Percentiles rank a stretch among this genome's conserved stretches.
These are phyloP conservation scores for Leucosporidium scottii DNA, from an alignment of 768 basidiomycete species.

Conservation along the genomic window DNA sequence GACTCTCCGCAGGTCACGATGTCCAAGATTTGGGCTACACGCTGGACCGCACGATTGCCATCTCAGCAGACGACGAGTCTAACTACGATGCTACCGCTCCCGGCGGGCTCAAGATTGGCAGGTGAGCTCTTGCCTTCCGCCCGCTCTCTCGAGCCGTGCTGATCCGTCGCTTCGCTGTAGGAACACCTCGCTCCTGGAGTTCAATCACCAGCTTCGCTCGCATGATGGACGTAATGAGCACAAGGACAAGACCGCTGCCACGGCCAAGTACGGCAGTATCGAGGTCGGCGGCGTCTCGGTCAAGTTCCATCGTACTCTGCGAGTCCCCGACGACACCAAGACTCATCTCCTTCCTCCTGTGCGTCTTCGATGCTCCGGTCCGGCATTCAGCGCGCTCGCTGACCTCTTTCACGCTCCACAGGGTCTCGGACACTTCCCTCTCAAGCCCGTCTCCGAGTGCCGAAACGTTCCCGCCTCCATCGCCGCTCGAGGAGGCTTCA, in stretches of 20 bases:
- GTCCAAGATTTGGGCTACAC: too few relatives aligned
- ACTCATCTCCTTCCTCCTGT: neutral
- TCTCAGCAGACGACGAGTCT: too few relatives aligned
- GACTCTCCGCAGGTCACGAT: too few relatives aligned
- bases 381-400: too few relatives aligned
- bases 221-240: neutral
- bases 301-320: neutral
- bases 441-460: neutral
- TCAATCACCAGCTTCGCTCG: neutral
- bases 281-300: neutral
- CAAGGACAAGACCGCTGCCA: neutral
- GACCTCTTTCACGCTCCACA: neutral
- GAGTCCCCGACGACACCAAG: slow-evolving; percentile 1
- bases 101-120: too few relatives aligned
- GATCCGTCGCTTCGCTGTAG: neutral
- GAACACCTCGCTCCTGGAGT: neutral
- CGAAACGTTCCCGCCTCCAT: neutral
- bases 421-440: neutral
- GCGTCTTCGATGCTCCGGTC: neutral
- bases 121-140: too few relatives aligned
- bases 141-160: too few relatives aligned
- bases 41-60: too few relatives aligned
- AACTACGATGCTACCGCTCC: too few relatives aligned
- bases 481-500: neutral
- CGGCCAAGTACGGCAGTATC: neutral